These are phyloP conservation scores for Thalassiosira mediterranea DNA, from an alignment of 352 stramenopile genomes.

Conservation along the genomic window DNA sequence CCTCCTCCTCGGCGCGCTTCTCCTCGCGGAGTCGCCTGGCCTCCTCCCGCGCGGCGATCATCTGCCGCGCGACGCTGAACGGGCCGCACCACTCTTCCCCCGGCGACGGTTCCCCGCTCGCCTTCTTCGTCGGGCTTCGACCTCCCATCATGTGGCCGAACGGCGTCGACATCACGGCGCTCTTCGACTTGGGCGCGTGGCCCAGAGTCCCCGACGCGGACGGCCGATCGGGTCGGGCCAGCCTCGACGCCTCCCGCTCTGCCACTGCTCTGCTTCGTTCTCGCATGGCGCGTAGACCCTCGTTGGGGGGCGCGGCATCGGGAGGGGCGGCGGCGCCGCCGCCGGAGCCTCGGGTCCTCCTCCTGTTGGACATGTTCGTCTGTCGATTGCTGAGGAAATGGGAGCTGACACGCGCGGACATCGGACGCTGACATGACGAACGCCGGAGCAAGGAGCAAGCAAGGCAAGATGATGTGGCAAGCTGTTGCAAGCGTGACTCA, in stretches of 20 bases:
- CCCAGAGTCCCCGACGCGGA: slow-evolving; percentile 23
- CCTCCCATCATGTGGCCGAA: slow-evolving; percentile 54
- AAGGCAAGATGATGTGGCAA: no score
- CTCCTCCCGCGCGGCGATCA: slow-evolving; percentile 79
- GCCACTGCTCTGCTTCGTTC: slow-evolving; percentile 71
- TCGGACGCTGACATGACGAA: no score
- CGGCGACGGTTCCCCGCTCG: background rate
- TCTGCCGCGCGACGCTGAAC: slow-evolving; percentile 78
- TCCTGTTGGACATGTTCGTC: no score
- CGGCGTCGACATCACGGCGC: slow-evolving; percentile 70
- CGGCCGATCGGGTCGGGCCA: slow-evolving; percentile 53
- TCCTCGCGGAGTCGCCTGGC: slow-evolving; percentile 58
- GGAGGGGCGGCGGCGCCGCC: no score
- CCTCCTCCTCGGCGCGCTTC: slow-evolving; percentile 47
- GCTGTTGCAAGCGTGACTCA: no score
- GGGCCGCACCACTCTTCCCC: slow-evolving; percentile 77
- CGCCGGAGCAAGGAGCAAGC: no score
- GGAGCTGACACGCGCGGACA: no score
- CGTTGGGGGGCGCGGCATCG: no score
- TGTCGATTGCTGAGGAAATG: no score
- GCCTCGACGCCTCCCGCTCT: slow-evolving; percentile 69
- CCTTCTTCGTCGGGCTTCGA: slow-evolving; percentile 4
- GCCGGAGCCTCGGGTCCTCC: no score
- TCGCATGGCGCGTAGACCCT: slow-evolving; percentile 31
- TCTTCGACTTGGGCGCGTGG: slow-evolving; percentile 69